These are phyloP conservation scores for Xylaria sp. DNA, from an alignment of 2,329 filamentous ascomycete species.

Conservation along the genomic window DNA sequence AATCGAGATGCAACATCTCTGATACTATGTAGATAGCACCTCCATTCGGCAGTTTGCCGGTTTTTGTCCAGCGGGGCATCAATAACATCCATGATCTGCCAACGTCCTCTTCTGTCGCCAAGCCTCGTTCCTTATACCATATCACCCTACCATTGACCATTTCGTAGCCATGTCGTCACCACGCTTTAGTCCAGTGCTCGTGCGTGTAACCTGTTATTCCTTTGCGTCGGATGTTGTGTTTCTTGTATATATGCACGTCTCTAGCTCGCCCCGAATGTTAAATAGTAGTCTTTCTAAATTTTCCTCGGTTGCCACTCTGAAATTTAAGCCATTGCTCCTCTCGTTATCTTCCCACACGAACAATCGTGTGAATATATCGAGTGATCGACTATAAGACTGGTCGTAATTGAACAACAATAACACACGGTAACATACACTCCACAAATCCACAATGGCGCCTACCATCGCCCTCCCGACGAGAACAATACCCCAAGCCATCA, in stretches of 20 bases:
- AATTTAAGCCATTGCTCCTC: not conserved
- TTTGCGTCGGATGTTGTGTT: not conserved
- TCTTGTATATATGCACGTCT: slow-evolving; percentile 3
- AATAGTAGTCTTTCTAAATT: slow-evolving; percentile 1
- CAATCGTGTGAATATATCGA: not conserved
- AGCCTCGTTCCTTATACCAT: not conserved
- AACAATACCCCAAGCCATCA: slow-evolving; percentile 40
- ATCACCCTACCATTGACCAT: slow-evolving; percentile 1
- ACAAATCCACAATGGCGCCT: slow-evolving; percentile 38
- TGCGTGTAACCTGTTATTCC: not conserved
- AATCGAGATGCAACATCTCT: not conserved
- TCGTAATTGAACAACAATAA: not conserved
- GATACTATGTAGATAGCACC: not conserved
- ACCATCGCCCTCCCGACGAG: slow-evolving; percentile 35
- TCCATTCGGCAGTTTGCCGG: not conserved
- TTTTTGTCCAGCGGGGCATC: not conserved
- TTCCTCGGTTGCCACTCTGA: not conserved
- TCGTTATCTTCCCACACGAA: not conserved
- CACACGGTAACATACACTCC: not conserved
- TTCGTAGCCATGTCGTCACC: slow-evolving; percentile 33
- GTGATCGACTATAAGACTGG: not conserved
- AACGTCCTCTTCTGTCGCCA: slow-evolving; percentile 8
- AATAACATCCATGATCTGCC: slow-evolving; percentile 19
- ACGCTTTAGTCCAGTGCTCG: slow-evolving; percentile 4
- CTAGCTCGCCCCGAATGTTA: not conserved